A percentile compares a stretch with the other conserved stretches of the same genome.
Evolutionary conservation across 495 filamentous ascomycete genomes (phyloP).

Genomic region (Penicillium cinerascens): DNA sequence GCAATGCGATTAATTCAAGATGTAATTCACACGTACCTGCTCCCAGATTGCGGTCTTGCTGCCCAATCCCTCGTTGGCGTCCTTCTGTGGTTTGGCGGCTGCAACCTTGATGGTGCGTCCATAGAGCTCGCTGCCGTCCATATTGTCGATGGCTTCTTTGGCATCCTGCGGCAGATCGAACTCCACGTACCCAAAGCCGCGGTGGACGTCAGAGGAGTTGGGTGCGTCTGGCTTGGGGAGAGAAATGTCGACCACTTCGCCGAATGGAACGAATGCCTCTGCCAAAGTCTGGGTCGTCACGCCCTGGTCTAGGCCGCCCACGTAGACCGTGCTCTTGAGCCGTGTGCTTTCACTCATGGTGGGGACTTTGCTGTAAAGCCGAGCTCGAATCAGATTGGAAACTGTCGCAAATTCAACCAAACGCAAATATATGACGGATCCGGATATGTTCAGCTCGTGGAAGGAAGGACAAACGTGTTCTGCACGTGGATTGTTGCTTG

Average conservation of each 20-base stretch:
- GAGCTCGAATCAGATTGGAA: neutral
- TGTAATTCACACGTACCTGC: conserved; percentile 62
- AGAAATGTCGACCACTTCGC: conserved; percentile 85
- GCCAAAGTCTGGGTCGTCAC: conserved; percentile 72
- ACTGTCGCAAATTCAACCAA: neutral
- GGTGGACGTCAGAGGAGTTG: conserved; percentile 67
- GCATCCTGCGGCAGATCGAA: conserved; percentile 85
- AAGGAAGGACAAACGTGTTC: neutral
- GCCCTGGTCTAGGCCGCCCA: conserved; percentile 80
- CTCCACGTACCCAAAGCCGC: conserved; percentile 96
- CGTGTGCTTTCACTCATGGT: conserved; percentile 78
- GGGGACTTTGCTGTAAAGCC: neutral
- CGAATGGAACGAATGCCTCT: conserved; percentile 93
- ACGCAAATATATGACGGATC: neutral
- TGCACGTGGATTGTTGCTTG: conserved; percentile 1
- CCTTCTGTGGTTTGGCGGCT: conserved; percentile 88
- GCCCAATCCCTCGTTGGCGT: conserved; percentile 77
- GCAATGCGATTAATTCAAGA: conserved; percentile 11
- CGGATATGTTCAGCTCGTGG: neutral
- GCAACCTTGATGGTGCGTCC: conserved; percentile 89
- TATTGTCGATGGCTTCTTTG: conserved; percentile 96
- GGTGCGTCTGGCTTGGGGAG: conserved; percentile 80
- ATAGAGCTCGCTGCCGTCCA: conserved; percentile 96
- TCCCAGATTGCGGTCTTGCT: conserved; percentile 98
- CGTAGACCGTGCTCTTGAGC: conserved; percentile 82